Evolutionary conservation across 305 asterid genomes (phyloP).

Genomic region (Solanum chacoense): DNA sequence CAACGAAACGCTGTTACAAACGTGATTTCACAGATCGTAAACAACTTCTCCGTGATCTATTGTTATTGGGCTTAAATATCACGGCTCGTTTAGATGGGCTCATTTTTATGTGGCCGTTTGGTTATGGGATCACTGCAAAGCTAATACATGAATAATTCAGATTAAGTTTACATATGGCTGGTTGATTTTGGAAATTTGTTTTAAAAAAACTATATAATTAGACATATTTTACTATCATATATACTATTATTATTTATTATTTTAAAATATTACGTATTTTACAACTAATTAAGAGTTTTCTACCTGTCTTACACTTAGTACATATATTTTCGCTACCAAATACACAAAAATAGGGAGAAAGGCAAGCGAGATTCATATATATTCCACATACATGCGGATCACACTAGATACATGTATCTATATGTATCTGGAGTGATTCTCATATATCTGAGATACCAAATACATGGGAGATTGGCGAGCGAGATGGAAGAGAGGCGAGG

Average conservation of each 20-base stretch:
- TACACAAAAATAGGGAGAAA: background rate
- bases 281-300: no score
- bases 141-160: background rate
- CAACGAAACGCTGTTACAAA: background rate
- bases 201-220: background rate
- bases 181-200: no score
- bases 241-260: no score
- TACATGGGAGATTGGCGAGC: background rate
- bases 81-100: background rate
- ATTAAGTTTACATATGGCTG: no score
- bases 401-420: background rate
- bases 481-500: background rate
- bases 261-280: no score
- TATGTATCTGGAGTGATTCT: background rate
- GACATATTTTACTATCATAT: background rate
- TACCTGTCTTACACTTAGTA: no score
- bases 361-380: background rate
- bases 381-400: background rate
- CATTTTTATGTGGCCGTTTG: background rate
- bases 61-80: background rate
- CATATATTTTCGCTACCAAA: no score
- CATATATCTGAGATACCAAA: background rate
- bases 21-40: background rate
- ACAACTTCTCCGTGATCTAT: background rate
- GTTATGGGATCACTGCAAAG: background rate